Base-by-base conservation (phyloP, 2,329 filamentous ascomycete species). In the Cladophialophora carrionii region DNA sequence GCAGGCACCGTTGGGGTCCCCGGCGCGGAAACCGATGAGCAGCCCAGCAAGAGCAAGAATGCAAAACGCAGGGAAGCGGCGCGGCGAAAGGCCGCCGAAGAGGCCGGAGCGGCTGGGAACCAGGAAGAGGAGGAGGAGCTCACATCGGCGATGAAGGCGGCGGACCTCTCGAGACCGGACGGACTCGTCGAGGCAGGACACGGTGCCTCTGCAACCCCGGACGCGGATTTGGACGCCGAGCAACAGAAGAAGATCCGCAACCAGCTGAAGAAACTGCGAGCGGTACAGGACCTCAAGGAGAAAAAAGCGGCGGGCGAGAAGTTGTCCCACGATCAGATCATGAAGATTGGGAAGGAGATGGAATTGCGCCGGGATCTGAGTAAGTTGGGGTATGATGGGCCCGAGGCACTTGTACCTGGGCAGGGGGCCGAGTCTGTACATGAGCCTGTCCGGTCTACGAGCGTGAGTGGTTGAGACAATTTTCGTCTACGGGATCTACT, bases 261-360 rank as follows among this genome's bases (percentile, higher is more conserved):
- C 73, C 80, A 98, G 52, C 90, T 89, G 76, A 99, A 99, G 83
- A 99, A 98, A 79, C 81, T 99, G 66, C 90, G 94, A 73, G 95
- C 99, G 77, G 94, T 95, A 3, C 90, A 88, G 71, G 95, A 98
- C 1, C 83, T 99, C 61, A 90, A 92, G 75, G 89, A 88, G 73
- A 97, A 96, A 83, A 96, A 96, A 78, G 91, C 96, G 26, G 88
- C 87, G 62, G 95, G 95, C 22, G 90, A 91, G 75, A 84, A 86
- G 4, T 79, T 99, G 66, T 82, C 98, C 29, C 94, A 93, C 0
- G 95, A 99, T 80, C 95, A 99, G 80, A 89, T 98, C 69, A 92
- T 94, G 72, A 99, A 99, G 81, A 91, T 99, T 62, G 96, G 96
- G 76, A 96, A 95, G 78, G 96, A 99, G 76, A 92, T 91, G 68